A percentile compares a stretch with the other conserved stretches of the same genome.
Conservation (phyloP, 2,329 filamentous ascomycete species). For the Fusarium torulosum region DNA sequence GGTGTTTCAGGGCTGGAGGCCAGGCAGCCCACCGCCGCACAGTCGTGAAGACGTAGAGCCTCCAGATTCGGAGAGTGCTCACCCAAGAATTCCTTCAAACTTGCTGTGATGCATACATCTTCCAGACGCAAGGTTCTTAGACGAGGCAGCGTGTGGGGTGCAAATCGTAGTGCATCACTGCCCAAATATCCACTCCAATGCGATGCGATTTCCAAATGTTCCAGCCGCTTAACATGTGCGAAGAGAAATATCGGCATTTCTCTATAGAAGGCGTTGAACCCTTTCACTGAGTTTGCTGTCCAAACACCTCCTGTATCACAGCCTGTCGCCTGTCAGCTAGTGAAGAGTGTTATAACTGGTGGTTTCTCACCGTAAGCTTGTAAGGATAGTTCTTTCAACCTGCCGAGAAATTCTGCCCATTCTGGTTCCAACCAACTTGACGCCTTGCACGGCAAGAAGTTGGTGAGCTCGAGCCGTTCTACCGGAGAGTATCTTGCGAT, state of each 20-base stretch:
- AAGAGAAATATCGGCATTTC: constrained; percentile 1
- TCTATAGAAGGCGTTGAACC: constrained; percentile 3
- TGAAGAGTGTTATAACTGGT: not conserved
- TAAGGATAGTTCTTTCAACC: not conserved
- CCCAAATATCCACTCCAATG: not conserved
- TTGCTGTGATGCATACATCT: not conserved
- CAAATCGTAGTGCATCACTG: not conserved
- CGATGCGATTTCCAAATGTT: not conserved
- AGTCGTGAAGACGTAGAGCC: not conserved
- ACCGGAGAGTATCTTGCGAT: not conserved
- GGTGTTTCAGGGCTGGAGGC: not conserved
- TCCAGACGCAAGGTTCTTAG: constrained; percentile 1
- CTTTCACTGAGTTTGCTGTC: not conserved
- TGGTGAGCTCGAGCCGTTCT: not conserved
- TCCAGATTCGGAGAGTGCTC: not conserved
- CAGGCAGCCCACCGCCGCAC: not conserved
- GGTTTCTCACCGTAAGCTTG: not conserved
- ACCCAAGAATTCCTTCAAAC: not conserved
- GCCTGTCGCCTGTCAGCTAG: not conserved
- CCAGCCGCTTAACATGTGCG: not conserved
- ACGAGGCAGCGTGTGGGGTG: not conserved
- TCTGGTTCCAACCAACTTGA: constrained; percentile 8
- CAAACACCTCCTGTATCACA: constrained; percentile 3
- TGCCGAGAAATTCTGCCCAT: constrained; percentile 4
- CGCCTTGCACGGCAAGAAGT: constrained; percentile 14